Base-by-base conservation (phyloP, 2,329 filamentous ascomycete genomes). In the Sporothrix sp. region DNA sequence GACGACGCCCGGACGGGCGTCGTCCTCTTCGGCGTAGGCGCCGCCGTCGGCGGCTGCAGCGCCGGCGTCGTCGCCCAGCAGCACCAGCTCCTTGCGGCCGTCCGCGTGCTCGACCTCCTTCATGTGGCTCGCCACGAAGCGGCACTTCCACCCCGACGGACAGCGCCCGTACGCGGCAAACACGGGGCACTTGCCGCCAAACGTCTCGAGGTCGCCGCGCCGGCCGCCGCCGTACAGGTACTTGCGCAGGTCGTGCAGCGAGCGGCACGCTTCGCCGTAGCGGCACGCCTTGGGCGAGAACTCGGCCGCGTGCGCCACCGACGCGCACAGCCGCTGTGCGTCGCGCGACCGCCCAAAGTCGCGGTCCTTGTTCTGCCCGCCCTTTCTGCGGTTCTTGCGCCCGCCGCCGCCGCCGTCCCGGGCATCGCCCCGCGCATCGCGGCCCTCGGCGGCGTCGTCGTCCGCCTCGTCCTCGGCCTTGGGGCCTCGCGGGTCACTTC, bases 71-170 rank as follows among this genome's bases (percentile, higher is more conserved):
- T 59, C 57, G 10, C 80, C 77, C 18, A 85, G 60, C 44, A 95
- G 72, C 3, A 91, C 73, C 48, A 97, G 69, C 67, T 97, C 91
- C 60, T 86, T 88, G 58, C 79, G 78, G 8, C 89, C 91, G 64
- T 95, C 90, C 49, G 83, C 81, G 18, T 74, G 80, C 57, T 85
- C 79, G 21, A 86, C 68, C 67, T 97, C 91, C 55, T 82, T 75
- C 60, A 88, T 93, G 67, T 98, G 93, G 56, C 87, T 94, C 56
- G 78, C 78, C 30, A 87, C 85, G 62, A 96, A 95, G 20, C 91
- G 84, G 65, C 93, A 98, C 65, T 91, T 95, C 90, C 91, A 98
- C 6, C 93, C 93, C 13, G 84, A 79, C 44, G 79, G 76, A 60
- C 93, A 98, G 55, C 74, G 79, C 11, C 90, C 90, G 56, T 84